Evolutionary conservation across 177 flowering plant genomes (phyloP).

Genomic region (Tripterygium wilfordii): DNA sequence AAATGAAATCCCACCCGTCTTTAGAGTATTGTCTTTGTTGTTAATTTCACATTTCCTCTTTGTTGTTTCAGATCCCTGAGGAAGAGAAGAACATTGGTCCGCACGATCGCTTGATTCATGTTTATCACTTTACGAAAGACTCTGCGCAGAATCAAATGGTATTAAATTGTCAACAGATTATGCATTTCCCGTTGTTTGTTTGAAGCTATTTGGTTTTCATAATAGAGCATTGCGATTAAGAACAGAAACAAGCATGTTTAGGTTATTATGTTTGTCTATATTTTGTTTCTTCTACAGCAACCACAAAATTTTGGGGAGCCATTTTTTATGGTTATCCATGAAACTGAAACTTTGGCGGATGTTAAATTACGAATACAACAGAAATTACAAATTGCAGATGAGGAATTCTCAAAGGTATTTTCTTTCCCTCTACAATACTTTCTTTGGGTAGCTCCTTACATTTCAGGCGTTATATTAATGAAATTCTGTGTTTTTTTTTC

Average conservation of each 20-base stretch:
- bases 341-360: constrained; percentile 79
- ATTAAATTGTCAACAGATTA: constrained; percentile 3
- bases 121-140: constrained; percentile 77
- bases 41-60: constrained; percentile 24
- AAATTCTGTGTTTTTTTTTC: too few relatives aligned
- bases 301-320: constrained; percentile 93
- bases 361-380: constrained; percentile 72
- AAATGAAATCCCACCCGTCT: too few relatives aligned
- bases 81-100: constrained; percentile 86
- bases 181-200: not conserved
- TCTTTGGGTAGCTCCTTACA: too few relatives aligned
- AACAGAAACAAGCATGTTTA: too few relatives aligned
- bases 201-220: not conserved
- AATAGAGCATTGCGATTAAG: too few relatives aligned
- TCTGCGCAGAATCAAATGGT: constrained; percentile 72
- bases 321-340: constrained; percentile 78
- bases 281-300: constrained; percentile 53
- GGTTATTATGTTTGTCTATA: too few relatives aligned
- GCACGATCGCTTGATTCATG: constrained; percentile 80
- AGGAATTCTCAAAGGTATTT: constrained; percentile 69
- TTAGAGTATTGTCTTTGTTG: too few relatives aligned
- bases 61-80: too few relatives aligned
- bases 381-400: constrained; percentile 80
- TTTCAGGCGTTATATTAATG: too few relatives aligned
- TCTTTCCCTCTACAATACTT: not conserved